These are phyloP conservation scores for Calonectria pseudoturangicola DNA, from an alignment of 2,329 filamentous ascomycete genomes.

Conservation along the genomic window DNA sequence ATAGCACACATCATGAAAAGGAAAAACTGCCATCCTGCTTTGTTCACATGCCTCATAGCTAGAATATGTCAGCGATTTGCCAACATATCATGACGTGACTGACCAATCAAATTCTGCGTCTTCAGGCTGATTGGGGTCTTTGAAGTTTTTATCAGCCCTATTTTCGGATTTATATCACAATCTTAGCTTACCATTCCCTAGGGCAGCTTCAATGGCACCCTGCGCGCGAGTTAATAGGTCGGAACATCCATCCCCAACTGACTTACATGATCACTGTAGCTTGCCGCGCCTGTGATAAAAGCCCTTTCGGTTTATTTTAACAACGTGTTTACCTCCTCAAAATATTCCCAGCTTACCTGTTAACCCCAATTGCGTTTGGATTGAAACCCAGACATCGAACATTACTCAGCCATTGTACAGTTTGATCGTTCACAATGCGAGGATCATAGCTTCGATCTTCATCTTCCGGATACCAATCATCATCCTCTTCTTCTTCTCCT, in stretches of 20 bases:
- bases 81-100: background rate
- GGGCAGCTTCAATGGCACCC: slow-evolving; percentile 1
- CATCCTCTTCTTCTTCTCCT: background rate
- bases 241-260: background rate
- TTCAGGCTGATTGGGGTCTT: slow-evolving; percentile 24
- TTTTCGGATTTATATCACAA: background rate
- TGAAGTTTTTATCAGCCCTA: background rate
- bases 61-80: background rate
- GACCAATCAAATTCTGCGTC: slow-evolving; percentile 17
- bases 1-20: slow-evolving; percentile 34
- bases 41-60: slow-evolving; percentile 11
- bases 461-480: slow-evolving; percentile 30
- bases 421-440: slow-evolving; percentile 22
- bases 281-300: slow-evolving; percentile 19
- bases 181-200: slow-evolving; percentile 5
- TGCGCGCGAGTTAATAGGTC: background rate
- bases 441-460: slow-evolving; percentile 38
- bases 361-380: background rate
- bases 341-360: background rate
- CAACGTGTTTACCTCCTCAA: too few relatives aligned
- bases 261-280: slow-evolving; percentile 20
- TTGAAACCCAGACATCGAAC: slow-evolving; percentile 30
- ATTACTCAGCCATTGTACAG: slow-evolving; percentile 22
- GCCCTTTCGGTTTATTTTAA: slow-evolving; percentile 1
- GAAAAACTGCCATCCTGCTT: slow-evolving; percentile 11